Conservation (phyloP, 139 green algal species). For the Coelastrella sp. region DNA sequence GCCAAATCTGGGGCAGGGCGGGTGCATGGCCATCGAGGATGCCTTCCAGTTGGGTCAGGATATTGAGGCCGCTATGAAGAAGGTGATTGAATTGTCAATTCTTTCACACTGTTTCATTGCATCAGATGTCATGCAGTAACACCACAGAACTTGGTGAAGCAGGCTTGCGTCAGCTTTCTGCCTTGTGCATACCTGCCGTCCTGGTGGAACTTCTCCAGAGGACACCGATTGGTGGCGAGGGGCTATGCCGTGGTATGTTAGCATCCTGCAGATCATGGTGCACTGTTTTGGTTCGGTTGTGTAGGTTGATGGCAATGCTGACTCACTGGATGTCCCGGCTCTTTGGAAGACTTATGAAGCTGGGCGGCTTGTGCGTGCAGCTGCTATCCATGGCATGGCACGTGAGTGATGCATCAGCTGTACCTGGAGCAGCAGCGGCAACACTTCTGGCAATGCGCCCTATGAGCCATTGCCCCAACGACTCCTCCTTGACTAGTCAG, state of each 20-base stretch:
- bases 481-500: too few relatives aligned
- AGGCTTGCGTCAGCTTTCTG: background rate
- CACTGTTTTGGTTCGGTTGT: background rate
- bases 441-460: too few relatives aligned
- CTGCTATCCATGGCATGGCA: slow-evolving; percentile 92
- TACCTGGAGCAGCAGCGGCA: background rate
- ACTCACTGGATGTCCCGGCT: slow-evolving; percentile 22
- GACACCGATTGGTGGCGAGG: background rate
- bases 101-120: background rate
- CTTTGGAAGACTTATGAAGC: slow-evolving; percentile 69
- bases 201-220: background rate
- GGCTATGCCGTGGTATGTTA: background rate
- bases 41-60: slow-evolving; percentile 80
- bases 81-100: background rate
- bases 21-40: slow-evolving; percentile 96
- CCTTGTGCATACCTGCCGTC: background rate
- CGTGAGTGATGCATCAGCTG: background rate
- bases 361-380: slow-evolving; percentile 79
- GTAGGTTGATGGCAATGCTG: slow-evolving; percentile 13
- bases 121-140: too few relatives aligned
- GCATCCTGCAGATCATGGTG: background rate
- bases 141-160: background rate
- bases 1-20: slow-evolving; percentile 98
- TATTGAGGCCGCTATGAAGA: slow-evolving; percentile 57
- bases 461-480: too few relatives aligned